Conservation (phyloP, 495 filamentous ascomycete genomes). For the Lepidopterella palustris region DNA sequence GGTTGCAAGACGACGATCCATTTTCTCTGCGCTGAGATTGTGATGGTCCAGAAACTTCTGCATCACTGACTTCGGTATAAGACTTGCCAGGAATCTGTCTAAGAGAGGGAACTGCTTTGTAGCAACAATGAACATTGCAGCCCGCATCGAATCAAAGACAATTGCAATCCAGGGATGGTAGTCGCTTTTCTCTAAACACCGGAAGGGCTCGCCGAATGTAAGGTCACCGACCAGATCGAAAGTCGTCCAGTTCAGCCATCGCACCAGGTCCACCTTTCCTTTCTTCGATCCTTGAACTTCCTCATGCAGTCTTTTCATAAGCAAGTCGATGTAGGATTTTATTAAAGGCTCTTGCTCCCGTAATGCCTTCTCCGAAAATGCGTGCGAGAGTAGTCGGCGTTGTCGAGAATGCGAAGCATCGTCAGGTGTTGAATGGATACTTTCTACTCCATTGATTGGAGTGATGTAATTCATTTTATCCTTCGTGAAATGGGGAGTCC, state of each 20-base stretch:
- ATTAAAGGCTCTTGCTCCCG: conserved; percentile 30
- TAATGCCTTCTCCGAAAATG: conserved; percentile 30
- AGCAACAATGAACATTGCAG: background rate
- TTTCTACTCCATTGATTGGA: conserved; percentile 6
- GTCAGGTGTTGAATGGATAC: conserved; percentile 23
- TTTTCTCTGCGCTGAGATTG: background rate
- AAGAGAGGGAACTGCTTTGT: conserved; percentile 2
- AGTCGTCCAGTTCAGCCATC: conserved; percentile 33
- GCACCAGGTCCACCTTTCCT: conserved; percentile 24
- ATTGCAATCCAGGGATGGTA: conserved; percentile 32
- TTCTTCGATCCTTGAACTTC: conserved; percentile 3
- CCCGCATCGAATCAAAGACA: conserved; percentile 24
- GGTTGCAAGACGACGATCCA: conserved; percentile 5
- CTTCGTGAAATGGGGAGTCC: conserved; percentile 20
- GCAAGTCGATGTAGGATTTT: conserved; percentile 23
- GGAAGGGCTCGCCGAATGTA: conserved; percentile 34
- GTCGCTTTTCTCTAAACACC: conserved; percentile 26
- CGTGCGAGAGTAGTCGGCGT: conserved; percentile 21
- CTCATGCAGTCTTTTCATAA: conserved; percentile 29
- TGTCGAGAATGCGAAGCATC: conserved; percentile 22
- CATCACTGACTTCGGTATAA: background rate
- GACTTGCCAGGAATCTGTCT: background rate
- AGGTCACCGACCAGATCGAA: conserved; percentile 36
- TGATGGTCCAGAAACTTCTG: conserved; percentile 4
- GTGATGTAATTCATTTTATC: conserved; percentile 25